phyloP scores from a whole-genome alignment of 2,329 filamentous ascomycete species.

The Xylaria digitata region DNA sequence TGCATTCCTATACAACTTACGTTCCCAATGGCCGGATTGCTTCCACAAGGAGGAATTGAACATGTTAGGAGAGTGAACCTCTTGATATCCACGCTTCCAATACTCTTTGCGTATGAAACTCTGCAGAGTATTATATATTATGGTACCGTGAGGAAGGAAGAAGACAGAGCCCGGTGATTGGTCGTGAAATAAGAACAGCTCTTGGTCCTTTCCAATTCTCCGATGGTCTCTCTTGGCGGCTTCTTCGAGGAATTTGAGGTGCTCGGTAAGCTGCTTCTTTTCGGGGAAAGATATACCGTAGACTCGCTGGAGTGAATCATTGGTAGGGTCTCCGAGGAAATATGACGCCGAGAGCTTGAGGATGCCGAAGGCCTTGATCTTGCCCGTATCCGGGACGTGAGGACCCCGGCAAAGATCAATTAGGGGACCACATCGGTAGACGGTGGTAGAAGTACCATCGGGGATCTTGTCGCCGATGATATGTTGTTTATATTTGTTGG shows the following conservation, averaged over 20 bases:
- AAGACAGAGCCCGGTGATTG: constrained; percentile 93
- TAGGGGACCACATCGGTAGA: constrained; percentile 91
- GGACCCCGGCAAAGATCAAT: constrained; percentile 97
- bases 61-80: constrained; percentile 97
- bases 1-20: constrained; percentile 22
- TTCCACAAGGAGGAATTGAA: constrained; percentile 95
- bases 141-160: constrained; percentile 90
- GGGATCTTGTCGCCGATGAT: constrained; percentile 94
- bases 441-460: constrained; percentile 90
- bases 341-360: constrained; percentile 84
- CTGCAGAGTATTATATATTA: constrained; percentile 91
- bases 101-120: constrained; percentile 87
- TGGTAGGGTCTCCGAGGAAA: constrained; percentile 92
- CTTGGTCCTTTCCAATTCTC: constrained; percentile 93
- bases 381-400: constrained; percentile 91
- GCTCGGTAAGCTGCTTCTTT: constrained; percentile 93
- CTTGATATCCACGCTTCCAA: constrained; percentile 91
- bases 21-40: constrained; percentile 91
- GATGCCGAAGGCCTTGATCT: constrained; percentile 94
- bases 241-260: constrained; percentile 95
- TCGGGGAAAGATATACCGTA: constrained; percentile 96
- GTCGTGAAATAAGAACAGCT: constrained; percentile 97
- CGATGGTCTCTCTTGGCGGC: constrained; percentile 97
- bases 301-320: constrained; percentile 95
- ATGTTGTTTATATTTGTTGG: constrained; percentile 95